Base-by-base conservation (phyloP, 2,329 filamentous ascomycete genomes). In the Ceratocystiopsis sp. region DNA sequence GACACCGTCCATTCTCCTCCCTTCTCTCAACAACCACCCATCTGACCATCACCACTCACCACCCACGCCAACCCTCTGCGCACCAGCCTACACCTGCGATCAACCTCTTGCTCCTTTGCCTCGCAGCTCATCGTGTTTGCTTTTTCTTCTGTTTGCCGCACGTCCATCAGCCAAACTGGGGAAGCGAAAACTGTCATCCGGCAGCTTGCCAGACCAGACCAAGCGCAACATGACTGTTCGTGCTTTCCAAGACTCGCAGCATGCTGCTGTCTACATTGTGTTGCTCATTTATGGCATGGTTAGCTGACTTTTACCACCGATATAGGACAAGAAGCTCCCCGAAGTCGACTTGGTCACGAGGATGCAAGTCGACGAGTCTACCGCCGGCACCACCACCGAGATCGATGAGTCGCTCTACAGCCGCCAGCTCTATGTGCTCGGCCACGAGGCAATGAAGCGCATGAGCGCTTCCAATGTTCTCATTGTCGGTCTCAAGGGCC, bases 391-490 rank as follows among this genome's bases (percentile, higher is more conserved):
- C 46, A 65, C 61, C 46, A 65, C 57, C 57, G 75, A 79, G 50
- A 82, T 82, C 65, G 78, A 82, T 53, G 78, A 82, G 59, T 78
- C 76, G 44, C 74, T 82, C 53, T 82, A 82, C 67, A 81, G 77
- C 58, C 71, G 78, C 57, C 78, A 82, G 63, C 77, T 82, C 53
- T 81, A 81, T 57, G 78, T 80, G 47, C 61, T 80, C 42, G 76
- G 76, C 50, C 76, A 80, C 55, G 76, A 80, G 62, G 91, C 91
- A 51, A 98, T 98, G 91, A 96, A 93, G 72, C 86, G 91, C 56
- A 98, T 98, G 91, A 77, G 87, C 56, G 84, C 86, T 48, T 96
- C 91, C 44, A 93, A 96, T 58, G 75, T 98, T 47, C 81, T 98
- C 42, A 72, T 98, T 45, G 82, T 89, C 49, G 91, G 91, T 50